A percentile compares a stretch with the other conserved stretches of the same genome.
These are phyloP conservation scores for Boletus coccyginus DNA, from an alignment of 768 basidiomycete species.

Conservation along the genomic window DNA sequence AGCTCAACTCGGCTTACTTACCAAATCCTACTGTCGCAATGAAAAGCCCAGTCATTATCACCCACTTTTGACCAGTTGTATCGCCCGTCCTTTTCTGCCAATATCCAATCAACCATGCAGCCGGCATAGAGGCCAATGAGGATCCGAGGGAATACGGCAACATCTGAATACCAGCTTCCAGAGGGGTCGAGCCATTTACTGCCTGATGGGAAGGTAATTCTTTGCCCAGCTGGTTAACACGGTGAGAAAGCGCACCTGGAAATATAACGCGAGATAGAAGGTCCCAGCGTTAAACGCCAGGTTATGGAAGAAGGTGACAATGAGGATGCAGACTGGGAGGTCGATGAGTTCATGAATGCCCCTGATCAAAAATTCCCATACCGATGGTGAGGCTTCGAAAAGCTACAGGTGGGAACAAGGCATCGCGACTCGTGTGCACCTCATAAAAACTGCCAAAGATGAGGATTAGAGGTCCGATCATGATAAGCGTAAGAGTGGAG, in stretches of 20 bases:
- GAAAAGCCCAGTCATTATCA: constrained; percentile 61
- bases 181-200: constrained; percentile 65
- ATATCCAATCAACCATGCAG: constrained; percentile 77
- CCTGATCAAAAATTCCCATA: constrained; percentile 32
- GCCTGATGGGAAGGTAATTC: constrained; percentile 41
- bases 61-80: constrained; percentile 63
- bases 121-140: constrained; percentile 80
- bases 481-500: constrained; percentile 59
- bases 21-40: constrained; percentile 74
- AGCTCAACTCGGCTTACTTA: constrained; percentile 29
- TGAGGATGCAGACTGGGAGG: constrained; percentile 56
- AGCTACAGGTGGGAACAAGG: constrained; percentile 63
- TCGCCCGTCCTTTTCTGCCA: constrained; percentile 55
- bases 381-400: constrained; percentile 62
- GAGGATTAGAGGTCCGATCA: constrained; percentile 53
- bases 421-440: constrained; percentile 60
- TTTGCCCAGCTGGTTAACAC: neutral
- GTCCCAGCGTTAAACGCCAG: constrained; percentile 82
- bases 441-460: constrained; percentile 66
- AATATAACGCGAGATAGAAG: constrained; percentile 82
- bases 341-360: constrained; percentile 8
- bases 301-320: constrained; percentile 77
- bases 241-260: constrained; percentile 52
- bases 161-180: constrained; percentile 70
- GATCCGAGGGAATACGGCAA: constrained; percentile 85